Evolutionary conservation across 179 eudicot genomes (phyloP).

Genomic region (Gypsophila paniculata): DNA sequence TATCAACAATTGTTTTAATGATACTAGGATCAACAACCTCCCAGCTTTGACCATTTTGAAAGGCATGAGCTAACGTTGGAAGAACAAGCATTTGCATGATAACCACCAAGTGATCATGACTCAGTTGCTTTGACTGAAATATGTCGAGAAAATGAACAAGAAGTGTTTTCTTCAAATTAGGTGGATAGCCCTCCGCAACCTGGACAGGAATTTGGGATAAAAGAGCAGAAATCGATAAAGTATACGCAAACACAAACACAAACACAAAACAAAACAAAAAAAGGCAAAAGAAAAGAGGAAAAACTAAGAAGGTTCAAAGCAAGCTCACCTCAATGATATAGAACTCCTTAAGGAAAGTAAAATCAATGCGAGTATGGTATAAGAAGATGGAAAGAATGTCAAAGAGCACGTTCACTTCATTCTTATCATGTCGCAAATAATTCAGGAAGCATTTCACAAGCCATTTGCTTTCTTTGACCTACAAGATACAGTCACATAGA

Average conservation of each 20-base stretch:
- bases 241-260: background rate
- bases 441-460: slow-evolving; percentile 96
- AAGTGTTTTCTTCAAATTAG: slow-evolving; percentile 79
- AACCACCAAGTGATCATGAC: slow-evolving; percentile 86
- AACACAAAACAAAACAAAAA: background rate
- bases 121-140: slow-evolving; percentile 80
- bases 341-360: slow-evolving; percentile 93
- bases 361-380: slow-evolving; percentile 79
- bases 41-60: slow-evolving; percentile 94
- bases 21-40: slow-evolving; percentile 87
- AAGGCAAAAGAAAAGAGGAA: background rate
- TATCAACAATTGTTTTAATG: slow-evolving; percentile 83
- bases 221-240: background rate
- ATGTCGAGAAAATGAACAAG: slow-evolving; percentile 84
- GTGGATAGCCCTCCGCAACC: slow-evolving; percentile 97
- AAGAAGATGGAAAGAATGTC: slow-evolving; percentile 90
- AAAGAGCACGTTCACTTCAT: slow-evolving; percentile 85
- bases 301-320: background rate
- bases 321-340: slow-evolving; percentile 75
- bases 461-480: slow-evolving; percentile 99
- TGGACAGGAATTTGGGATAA: slow-evolving; percentile 24
- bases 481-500: slow-evolving; percentile 27
- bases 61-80: slow-evolving; percentile 97
- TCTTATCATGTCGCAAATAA: slow-evolving; percentile 85
- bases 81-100: slow-evolving; percentile 98